Evolutionary conservation across 1,139 yeast genomes (phyloP).

Genomic region (Blastobotrys serpentis): DNA sequence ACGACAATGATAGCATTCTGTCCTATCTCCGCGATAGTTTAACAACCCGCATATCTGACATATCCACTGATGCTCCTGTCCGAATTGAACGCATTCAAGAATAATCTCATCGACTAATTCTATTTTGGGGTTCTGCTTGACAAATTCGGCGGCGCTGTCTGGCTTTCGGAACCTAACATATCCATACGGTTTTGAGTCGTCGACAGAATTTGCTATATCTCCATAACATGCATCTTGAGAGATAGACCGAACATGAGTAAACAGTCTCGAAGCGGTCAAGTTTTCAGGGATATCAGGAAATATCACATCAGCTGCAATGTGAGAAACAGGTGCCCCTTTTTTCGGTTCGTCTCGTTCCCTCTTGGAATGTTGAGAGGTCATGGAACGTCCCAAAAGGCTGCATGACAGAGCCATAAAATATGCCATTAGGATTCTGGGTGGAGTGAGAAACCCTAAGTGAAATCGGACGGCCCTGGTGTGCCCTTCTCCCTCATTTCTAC

Average conservation of each 20-base stretch:
- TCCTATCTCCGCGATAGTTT: slow-evolving; percentile 1
- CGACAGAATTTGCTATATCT: background rate
- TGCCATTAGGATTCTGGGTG: no score
- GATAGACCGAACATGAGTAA: background rate
- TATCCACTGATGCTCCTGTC: background rate
- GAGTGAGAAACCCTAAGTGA: no score
- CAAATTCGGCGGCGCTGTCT: background rate
- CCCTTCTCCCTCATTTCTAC: no score
- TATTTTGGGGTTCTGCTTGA: background rate
- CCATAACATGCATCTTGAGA: background rate
- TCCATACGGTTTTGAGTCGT: background rate
- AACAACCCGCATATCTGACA: slow-evolving; percentile 3
- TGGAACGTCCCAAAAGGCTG: background rate
- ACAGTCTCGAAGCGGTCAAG: slow-evolving; percentile 1
- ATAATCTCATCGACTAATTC: background rate
- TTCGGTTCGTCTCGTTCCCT: background rate
- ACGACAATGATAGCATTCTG: background rate
- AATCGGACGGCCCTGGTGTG: no score
- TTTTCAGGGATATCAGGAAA: background rate
- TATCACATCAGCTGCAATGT: background rate
- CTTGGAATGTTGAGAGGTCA: background rate
- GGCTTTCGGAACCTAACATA: background rate
- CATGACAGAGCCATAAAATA: no score
- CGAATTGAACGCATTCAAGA: slow-evolving; percentile 1
- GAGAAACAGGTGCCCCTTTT: background rate